Evolutionary conservation across 768 basidiomycete species (phyloP).

Genomic region (Wakefieldia striispora): DNA sequence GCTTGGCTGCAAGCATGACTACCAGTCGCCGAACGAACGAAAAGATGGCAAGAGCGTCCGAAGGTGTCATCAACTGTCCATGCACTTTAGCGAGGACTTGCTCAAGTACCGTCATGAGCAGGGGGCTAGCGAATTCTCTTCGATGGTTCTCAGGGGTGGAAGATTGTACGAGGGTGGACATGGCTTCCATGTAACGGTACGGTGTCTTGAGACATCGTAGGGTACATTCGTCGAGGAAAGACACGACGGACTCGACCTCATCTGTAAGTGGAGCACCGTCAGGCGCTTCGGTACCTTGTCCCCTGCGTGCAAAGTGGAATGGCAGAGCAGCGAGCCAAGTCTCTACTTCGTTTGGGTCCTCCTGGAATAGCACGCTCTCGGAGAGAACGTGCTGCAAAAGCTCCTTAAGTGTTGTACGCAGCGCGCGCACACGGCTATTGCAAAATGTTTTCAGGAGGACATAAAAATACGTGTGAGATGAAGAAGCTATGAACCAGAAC

Average conservation of each 20-base stretch:
- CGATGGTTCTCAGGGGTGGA: constrained; percentile 9
- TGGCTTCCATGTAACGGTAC: constrained; percentile 81
- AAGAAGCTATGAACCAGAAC: constrained; percentile 32
- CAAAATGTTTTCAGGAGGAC: constrained; percentile 68
- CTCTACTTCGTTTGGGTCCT: constrained; percentile 64
- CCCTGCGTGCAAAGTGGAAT: constrained; percentile 31
- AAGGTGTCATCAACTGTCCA: constrained; percentile 51
- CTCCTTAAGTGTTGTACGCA: constrained; percentile 46
- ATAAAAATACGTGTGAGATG: constrained; percentile 64
- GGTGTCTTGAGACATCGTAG: constrained; percentile 80
- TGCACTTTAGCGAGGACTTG: constrained; percentile 68
- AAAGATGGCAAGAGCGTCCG: constrained; percentile 61
- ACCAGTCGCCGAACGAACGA: constrained; percentile 65
- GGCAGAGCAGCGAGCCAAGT: constrained; percentile 76
- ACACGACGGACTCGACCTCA: constrained; percentile 45
- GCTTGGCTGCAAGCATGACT: constrained; percentile 55
- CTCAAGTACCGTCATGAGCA: constrained; percentile 79
- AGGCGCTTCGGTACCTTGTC: constrained; percentile 39
- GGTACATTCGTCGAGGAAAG: constrained; percentile 74
- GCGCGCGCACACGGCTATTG: constrained; percentile 46
- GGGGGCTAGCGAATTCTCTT: constrained; percentile 60
- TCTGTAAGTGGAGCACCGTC: constrained; percentile 53
- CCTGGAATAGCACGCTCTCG: constrained; percentile 76
- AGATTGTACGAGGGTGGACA: constrained; percentile 36
- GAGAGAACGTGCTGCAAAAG: constrained; percentile 66